A percentile compares a stretch with the other conserved stretches of the same genome.
These are phyloP conservation scores for Xylaria sp. DNA, from an alignment of 2,329 filamentous ascomycete species.

Conservation along the genomic window DNA sequence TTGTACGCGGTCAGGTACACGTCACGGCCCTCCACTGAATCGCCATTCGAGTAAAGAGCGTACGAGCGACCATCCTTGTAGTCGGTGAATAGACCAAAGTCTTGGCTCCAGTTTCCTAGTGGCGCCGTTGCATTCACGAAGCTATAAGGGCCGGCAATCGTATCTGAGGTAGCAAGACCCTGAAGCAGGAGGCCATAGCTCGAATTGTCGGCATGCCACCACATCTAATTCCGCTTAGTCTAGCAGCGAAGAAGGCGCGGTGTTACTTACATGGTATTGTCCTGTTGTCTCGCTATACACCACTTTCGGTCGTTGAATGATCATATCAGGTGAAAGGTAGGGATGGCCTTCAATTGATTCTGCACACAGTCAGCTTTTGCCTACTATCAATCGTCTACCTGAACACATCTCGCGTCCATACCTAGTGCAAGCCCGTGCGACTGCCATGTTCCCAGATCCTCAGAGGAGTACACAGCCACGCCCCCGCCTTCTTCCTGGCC, in stretches of 20 bases:
- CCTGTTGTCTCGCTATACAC: constrained; percentile 59
- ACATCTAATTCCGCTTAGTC: constrained; percentile 45
- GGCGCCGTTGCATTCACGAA: constrained; percentile 60
- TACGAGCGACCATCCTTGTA: constrained; percentile 62
- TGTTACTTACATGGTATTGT: constrained; percentile 59
- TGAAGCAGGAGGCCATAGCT: constrained; percentile 62
- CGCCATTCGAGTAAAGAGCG: constrained; percentile 65
- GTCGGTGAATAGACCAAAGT: constrained; percentile 66
- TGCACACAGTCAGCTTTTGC: constrained; percentile 27
- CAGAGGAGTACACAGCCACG: constrained; percentile 65
- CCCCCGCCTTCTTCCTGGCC: constrained; percentile 65
- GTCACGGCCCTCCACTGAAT: constrained; percentile 59
- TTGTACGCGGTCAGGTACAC: constrained; percentile 63
- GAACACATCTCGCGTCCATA: constrained; percentile 38
- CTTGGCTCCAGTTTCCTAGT: constrained; percentile 67
- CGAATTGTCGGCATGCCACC: constrained; percentile 66
- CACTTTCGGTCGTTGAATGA: constrained; percentile 69
- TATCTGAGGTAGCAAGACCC: constrained; percentile 59
- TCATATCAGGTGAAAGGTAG: constrained; percentile 59
- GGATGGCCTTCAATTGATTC: constrained; percentile 60
- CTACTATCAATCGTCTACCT: not conserved
- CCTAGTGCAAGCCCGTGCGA: constrained; percentile 61
- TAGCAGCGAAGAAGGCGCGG: not conserved
- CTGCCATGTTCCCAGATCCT: constrained; percentile 65
- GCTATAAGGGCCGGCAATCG: constrained; percentile 58